Evolutionary conservation across 2,329 filamentous ascomycete genomes (phyloP), one percentile per base, ranked within the genome.

Genomic region (Knufia fluminis): DNA sequence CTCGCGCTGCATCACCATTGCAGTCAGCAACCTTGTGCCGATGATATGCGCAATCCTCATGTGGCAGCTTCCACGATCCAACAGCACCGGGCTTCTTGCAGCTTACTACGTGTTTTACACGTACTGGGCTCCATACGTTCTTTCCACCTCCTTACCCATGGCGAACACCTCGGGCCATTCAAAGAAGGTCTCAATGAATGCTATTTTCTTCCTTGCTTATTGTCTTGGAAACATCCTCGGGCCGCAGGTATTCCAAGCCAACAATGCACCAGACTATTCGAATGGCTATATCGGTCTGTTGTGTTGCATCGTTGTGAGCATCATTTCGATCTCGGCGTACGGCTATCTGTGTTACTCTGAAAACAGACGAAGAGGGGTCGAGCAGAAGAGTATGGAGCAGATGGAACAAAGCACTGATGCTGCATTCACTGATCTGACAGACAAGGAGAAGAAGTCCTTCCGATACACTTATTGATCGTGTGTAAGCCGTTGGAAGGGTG

Each of bases 181-280:
- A n/a, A 71, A 71, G 58, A 70, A 70, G 49, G 63, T 60, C 14
- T 59, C 68, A 4, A 60, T 66, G 10, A 68, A 66, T 48, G 64
- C 65, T 20, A 63, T 68, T 20, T 58, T 69, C 2, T 65, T 65
- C 32, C 64, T 71, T 31, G 68, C 64, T 3, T 71, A 67, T 50
- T 64, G 65, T 1, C 62, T 67, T 1, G 67, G 66, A 3, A 70
- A 70, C 50, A 54, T 71, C 1, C 69, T 71, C 44, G 69, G 68
- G 0, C 68, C 68, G 1, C 68, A 70, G 54, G 69, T 66, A 0
- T 71, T 71, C 52, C 60, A 64, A 14, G 60, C 65, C 0, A 64
- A 14, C 28, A 7, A 31, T 7, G 28, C 28, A 31, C 28, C 28
- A 31, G 28, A 7, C 28, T 31, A 31, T 14, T 7, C 28, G 7